These are phyloP conservation scores for Suillus plorans DNA, from an alignment of 768 basidiomycete species.

Conservation along the genomic window DNA sequence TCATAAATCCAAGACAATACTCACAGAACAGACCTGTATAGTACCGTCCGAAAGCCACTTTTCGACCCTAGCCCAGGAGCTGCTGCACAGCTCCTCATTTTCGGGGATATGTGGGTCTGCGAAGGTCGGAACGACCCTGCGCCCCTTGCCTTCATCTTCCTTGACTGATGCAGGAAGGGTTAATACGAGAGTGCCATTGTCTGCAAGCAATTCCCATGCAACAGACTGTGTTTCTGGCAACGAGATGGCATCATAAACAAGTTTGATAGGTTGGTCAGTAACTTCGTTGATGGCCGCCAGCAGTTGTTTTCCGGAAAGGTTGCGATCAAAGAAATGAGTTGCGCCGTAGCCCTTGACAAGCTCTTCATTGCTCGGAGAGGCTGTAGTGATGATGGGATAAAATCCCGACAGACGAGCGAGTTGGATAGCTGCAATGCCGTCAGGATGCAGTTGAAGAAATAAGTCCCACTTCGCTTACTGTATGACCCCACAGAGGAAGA, in stretches of 20 bases:
- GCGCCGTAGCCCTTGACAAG: conserved; percentile 38
- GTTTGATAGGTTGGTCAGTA: conserved; percentile 17
- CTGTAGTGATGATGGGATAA: conserved; percentile 41
- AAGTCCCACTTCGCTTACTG: conserved; percentile 27
- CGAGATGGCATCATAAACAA: conserved; percentile 34
- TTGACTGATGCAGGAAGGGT: conserved; percentile 25
- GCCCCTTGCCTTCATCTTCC: conserved; percentile 23
- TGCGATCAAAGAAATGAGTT: conserved; percentile 40
- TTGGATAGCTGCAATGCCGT: conserved; percentile 32
- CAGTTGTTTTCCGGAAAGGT: conserved; percentile 16
- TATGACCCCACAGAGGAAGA: conserved; percentile 47
- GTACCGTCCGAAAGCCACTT: conserved; percentile 27
- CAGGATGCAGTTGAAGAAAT: conserved; percentile 2
- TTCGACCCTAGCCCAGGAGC: conserved; percentile 17
- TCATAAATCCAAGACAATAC: background rate
- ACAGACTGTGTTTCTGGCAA: conserved; percentile 33
- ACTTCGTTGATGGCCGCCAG: conserved; percentile 27
- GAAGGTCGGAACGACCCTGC: conserved; percentile 21
- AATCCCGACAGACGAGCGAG: conserved; percentile 41
- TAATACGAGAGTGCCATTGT: conserved; percentile 32
- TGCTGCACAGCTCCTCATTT: conserved; percentile 20
- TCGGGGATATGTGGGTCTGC: conserved; percentile 19
- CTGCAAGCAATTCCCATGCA: conserved; percentile 32
- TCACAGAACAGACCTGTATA: conserved; percentile 21
- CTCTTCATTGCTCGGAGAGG: conserved; percentile 31